phyloP scores from a whole-genome alignment of 306 rosid species.

The Fragaria ananassa region DNA sequence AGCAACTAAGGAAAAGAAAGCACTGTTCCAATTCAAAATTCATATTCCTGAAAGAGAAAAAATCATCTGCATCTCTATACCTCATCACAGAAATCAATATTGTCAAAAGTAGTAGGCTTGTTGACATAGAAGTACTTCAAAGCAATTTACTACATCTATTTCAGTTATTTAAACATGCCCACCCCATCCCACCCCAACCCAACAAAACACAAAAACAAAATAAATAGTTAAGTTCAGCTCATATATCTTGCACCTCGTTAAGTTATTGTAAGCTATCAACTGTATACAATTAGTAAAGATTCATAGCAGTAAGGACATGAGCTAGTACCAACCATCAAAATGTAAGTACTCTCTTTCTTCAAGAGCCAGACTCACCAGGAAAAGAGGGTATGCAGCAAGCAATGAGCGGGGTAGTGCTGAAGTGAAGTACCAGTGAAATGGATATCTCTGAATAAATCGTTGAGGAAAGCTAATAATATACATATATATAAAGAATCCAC shows the following conservation, averaged over 20 bases:
- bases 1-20: neutral
- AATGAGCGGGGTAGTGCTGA: slow-evolving; percentile 88
- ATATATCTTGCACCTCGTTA: neutral
- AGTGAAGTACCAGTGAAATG: slow-evolving; percentile 89
- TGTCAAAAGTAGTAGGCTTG: neutral
- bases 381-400: slow-evolving; percentile 94
- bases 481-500: neutral
- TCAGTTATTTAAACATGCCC: neutral
- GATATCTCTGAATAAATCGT: slow-evolving; percentile 57
- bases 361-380: slow-evolving; percentile 49
- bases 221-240: neutral
- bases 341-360: neutral
- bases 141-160: neutral
- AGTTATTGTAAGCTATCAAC: neutral
- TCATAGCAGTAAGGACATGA: neutral
- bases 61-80: neutral
- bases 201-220: neutral
- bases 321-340: neutral
- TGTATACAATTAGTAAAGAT: neutral
- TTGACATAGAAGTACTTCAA: neutral
- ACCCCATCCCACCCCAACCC: neutral
- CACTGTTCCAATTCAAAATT: neutral
- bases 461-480: slow-evolving; percentile 36
- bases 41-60: neutral
- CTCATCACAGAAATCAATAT: neutral